phyloP scores from a whole-genome alignment of 75 land plant genomes.

The Adiantum capillusveneris region DNA sequence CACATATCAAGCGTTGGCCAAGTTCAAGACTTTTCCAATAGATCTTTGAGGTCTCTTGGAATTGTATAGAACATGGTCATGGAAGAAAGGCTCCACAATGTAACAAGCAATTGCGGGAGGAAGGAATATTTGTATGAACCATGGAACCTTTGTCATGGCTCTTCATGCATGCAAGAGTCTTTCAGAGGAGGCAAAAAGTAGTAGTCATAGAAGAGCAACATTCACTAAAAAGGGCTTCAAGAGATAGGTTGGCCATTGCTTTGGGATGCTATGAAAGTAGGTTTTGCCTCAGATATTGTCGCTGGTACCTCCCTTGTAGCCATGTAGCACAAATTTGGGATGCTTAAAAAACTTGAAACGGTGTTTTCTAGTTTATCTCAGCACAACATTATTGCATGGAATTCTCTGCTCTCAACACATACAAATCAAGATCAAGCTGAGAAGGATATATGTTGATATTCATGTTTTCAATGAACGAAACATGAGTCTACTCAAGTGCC shows the following conservation, averaged over 20 bases:
- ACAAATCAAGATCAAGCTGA: slow-evolving; percentile 17
- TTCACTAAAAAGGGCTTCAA: neutral
- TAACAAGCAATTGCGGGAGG: neutral
- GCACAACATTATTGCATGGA: slow-evolving; percentile 8
- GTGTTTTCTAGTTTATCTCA: slow-evolving; percentile 2
- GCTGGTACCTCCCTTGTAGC: slow-evolving; percentile 10
- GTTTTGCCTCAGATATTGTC: slow-evolving; percentile 5
- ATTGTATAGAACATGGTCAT: slow-evolving; percentile 1
- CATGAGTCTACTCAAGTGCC: too few relatives aligned
- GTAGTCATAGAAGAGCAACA: neutral
- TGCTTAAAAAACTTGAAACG: slow-evolving; percentile 5
- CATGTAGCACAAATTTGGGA: slow-evolving; percentile 26
- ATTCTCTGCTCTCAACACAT: slow-evolving; percentile 22
- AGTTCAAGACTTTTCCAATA: too few relatives aligned
- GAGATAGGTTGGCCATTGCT: slow-evolving; percentile 5
- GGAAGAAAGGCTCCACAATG: neutral
- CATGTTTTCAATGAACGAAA: too few relatives aligned
- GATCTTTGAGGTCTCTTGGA: too few relatives aligned
- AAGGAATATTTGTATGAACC: slow-evolving; percentile 18
- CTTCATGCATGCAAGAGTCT: slow-evolving; percentile 25
- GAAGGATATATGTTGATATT: slow-evolving; percentile 24
- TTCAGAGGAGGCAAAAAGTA: neutral
- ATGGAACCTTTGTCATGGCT: slow-evolving; percentile 33
- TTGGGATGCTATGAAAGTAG: slow-evolving; percentile 2
- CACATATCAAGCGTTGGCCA: too few relatives aligned